Evolutionary conservation across 805 yeast genomes (phyloP).

Genomic region (Sugiyamaella floridensis): DNA sequence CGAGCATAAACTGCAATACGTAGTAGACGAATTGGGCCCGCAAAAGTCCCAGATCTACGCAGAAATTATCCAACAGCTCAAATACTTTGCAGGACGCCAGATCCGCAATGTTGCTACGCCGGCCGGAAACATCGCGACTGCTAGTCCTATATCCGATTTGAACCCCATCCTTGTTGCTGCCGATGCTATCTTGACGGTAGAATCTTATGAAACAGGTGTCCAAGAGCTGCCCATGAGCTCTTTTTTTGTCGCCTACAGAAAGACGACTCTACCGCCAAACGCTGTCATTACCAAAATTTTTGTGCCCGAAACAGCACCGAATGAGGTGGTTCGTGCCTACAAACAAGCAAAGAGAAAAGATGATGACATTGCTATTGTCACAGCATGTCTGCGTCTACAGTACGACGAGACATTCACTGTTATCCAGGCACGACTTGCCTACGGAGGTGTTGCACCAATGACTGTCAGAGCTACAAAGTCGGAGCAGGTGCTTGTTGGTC

Average conservation of each 20-base stretch:
- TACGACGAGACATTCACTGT: conserved; percentile 12
- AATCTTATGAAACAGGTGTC: conserved; percentile 29
- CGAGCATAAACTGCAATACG: conserved; percentile 33
- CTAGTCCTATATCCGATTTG: conserved; percentile 44
- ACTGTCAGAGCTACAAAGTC: conserved; percentile 37
- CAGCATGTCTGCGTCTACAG: conserved; percentile 34
- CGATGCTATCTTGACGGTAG: conserved; percentile 35
- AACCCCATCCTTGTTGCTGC: conserved; percentile 42
- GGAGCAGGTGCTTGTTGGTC: conserved; percentile 21
- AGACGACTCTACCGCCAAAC: conserved; percentile 34
- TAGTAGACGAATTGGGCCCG: conserved; percentile 20
- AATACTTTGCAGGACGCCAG: conserved; percentile 44
- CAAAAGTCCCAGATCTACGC: conserved; percentile 32
- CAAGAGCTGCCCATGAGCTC: conserved; percentile 33
- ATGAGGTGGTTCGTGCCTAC: conserved; percentile 36
- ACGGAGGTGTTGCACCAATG: conserved; percentile 46
- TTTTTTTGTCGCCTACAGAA: conserved; percentile 40
- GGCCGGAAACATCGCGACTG: conserved; percentile 45
- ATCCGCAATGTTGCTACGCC: conserved; percentile 45
- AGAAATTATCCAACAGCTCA: conserved; percentile 37
- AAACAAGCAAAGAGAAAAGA: conserved; percentile 45
- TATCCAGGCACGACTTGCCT: conserved; percentile 33
- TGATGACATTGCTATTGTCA: conserved; percentile 45
- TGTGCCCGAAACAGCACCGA: conserved; percentile 35
- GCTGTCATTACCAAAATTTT: conserved; percentile 34